These are phyloP conservation scores for Paraphaeosphaeria minitans DNA, from an alignment of 2,329 filamentous ascomycete genomes.

Conservation along the genomic window DNA sequence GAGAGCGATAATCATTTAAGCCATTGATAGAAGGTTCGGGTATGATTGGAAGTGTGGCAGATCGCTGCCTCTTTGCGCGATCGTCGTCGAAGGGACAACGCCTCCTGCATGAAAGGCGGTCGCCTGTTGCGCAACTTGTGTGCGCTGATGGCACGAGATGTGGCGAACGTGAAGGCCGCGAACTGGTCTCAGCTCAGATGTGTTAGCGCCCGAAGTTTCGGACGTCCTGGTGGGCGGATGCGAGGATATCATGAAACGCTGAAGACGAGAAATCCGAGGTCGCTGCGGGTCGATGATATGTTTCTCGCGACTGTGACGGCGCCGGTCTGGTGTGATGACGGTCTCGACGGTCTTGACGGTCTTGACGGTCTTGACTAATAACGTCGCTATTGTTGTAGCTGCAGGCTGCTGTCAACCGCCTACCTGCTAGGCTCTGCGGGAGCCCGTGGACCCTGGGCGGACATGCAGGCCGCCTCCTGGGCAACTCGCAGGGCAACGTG, in stretches of 20 bases:
- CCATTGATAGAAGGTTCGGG: slow-evolving; percentile 18
- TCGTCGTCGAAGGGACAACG: slow-evolving; percentile 15
- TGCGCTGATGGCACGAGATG: not conserved
- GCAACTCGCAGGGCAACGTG: not conserved
- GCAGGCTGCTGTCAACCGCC: not conserved
- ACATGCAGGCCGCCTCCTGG: not conserved
- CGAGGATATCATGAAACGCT: slow-evolving; percentile 1
- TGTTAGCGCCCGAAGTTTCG: slow-evolving; percentile 6
- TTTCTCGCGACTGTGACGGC: not conserved
- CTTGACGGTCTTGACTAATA: not conserved
- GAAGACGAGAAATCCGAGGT: not conserved
- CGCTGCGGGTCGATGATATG: not conserved
- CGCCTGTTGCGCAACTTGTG: slow-evolving; percentile 8
- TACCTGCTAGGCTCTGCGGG: not conserved
- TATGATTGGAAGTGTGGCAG: slow-evolving; percentile 21
- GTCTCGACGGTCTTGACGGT: too few species aligned
- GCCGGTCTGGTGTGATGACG: not conserved
- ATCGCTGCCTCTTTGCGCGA: slow-evolving; percentile 15
- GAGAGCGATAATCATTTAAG: slow-evolving; percentile 30
- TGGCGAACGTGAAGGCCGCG: not conserved
- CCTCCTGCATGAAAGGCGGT: slow-evolving; percentile 10
- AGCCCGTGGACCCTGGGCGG: slow-evolving; percentile 1
- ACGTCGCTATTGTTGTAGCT: not conserved
- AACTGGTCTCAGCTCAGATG: slow-evolving; percentile 2
- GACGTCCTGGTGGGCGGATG: not conserved